A percentile compares a stretch with the other conserved stretches of the same genome.
Evolutionary conservation across 2,329 filamentous ascomycete species (phyloP).

Genomic region (Beauveria brongniartii): DNA sequence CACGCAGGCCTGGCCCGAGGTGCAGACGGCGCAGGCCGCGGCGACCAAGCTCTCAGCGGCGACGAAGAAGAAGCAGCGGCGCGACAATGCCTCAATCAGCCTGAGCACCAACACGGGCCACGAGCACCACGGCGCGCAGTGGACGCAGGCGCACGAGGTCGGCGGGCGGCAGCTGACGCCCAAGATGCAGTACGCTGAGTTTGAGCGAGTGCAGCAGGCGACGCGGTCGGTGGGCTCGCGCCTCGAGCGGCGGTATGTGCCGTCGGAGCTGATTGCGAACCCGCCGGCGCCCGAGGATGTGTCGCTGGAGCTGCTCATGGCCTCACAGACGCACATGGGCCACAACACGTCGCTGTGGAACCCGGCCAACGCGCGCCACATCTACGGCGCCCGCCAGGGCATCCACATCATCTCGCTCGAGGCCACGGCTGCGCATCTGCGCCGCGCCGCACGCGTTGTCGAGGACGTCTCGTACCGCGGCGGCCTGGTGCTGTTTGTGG

Average conservation of each 20-base stretch:
- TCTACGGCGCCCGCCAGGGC: slow-evolving; percentile 79
- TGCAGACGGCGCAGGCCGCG: slow-evolving; percentile 13
- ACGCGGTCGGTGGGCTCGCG: slow-evolving; percentile 41
- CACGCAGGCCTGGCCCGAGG: slow-evolving; percentile 16
- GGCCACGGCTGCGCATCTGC: slow-evolving; percentile 76
- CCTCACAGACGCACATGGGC: slow-evolving; percentile 80
- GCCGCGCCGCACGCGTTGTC: slow-evolving; percentile 88
- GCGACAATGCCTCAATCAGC: slow-evolving; percentile 26
- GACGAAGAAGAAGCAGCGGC: slow-evolving; percentile 25
- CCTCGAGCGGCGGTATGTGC: slow-evolving; percentile 52
- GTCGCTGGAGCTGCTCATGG: slow-evolving; percentile 83
- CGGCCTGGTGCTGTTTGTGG: slow-evolving; percentile 84
- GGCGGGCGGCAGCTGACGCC: slow-evolving; percentile 29
- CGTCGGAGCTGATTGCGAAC: slow-evolving; percentile 57
- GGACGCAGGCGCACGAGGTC: slow-evolving; percentile 25
- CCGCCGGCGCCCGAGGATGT: slow-evolving; percentile 74
- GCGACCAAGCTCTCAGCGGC: slow-evolving; percentile 19
- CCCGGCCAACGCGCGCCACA: slow-evolving; percentile 86
- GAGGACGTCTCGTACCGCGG: slow-evolving; percentile 76
- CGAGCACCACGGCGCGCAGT: slow-evolving; percentile 11
- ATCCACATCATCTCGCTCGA: slow-evolving; percentile 93
- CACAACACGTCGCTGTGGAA: slow-evolving; percentile 92
- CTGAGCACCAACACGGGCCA: slow-evolving; percentile 22
- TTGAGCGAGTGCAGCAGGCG: slow-evolving; percentile 30
- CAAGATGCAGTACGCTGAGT: slow-evolving; percentile 31